Percentiles rank a stretch among this genome's conserved stretches.
Evolutionary conservation across 2,329 filamentous ascomycete species (phyloP).

Genomic region (Blastomyces percursus): DNA sequence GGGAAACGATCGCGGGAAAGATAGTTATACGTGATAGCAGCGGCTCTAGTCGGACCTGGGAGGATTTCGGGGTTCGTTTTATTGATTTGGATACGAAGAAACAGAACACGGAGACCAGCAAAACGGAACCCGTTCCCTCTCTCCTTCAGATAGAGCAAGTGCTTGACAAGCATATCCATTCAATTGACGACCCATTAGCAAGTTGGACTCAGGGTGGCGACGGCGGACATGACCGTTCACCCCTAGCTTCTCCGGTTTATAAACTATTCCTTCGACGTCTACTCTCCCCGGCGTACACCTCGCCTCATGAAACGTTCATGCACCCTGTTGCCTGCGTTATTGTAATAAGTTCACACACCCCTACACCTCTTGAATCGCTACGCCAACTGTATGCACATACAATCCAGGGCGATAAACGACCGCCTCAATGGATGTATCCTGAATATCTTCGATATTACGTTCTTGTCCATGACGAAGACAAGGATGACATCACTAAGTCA

Average conservation of each 20-base stretch:
- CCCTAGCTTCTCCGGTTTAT: conserved; percentile 64
- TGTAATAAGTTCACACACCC: conserved; percentile 82
- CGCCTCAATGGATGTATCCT: conserved; percentile 78
- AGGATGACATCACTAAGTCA: conserved; percentile 81
- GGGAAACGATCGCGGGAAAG: conserved; percentile 76
- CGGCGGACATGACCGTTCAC: conserved; percentile 18
- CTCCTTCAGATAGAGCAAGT: conserved; percentile 62
- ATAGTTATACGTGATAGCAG: conserved; percentile 84
- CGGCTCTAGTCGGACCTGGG: conserved; percentile 69
- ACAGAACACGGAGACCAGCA: conserved; percentile 23
- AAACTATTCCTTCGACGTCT: conserved; percentile 72
- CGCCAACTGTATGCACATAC: conserved; percentile 74
- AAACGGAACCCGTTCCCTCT: conserved; percentile 27
- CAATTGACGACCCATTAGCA: conserved; percentile 49
- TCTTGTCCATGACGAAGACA: conserved; percentile 90
- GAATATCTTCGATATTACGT: conserved; percentile 96
- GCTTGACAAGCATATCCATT: conserved; percentile 65
- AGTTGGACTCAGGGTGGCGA: conserved; percentile 23
- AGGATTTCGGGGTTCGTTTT: conserved; percentile 86
- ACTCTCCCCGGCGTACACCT: conserved; percentile 65
- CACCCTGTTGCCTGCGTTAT: conserved; percentile 93
- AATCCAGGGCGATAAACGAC: conserved; percentile 59
- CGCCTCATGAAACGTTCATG: conserved; percentile 82
- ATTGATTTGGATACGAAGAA: conserved; percentile 52
- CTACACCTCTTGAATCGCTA: conserved; percentile 74